Evolutionary conservation across 176 grass and related monocot genomes (phyloP).

Genomic region (Oryza meyeriana): DNA sequence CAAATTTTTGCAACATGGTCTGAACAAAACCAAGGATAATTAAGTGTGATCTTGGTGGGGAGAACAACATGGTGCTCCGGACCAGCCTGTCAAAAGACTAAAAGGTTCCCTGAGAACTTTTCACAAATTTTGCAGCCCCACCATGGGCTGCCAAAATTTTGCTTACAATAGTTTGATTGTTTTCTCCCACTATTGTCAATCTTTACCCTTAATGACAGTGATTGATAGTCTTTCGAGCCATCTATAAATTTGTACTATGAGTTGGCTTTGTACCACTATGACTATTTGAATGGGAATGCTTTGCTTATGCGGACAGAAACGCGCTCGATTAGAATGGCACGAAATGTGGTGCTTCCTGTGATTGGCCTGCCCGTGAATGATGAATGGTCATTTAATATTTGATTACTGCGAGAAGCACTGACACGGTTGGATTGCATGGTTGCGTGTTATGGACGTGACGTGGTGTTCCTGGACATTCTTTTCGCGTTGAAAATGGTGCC

Average conservation of each 20-base stretch:
- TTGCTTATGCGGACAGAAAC: too few species aligned
- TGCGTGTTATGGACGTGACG: not conserved
- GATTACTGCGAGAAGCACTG: not conserved
- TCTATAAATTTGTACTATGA: too few species aligned
- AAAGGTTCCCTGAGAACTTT: not conserved
- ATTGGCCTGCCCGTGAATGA: not conserved
- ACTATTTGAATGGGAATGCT: not conserved
- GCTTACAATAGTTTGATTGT: not conserved
- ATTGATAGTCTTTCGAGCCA: not conserved
- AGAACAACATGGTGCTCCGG: not conserved
- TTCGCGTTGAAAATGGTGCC: not conserved
- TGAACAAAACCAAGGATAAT: conserved; percentile 48
- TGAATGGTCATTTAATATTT: not conserved
- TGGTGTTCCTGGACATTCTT: not conserved
- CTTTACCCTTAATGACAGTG: not conserved
- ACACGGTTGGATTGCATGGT: not conserved
- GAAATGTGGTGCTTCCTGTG: not conserved
- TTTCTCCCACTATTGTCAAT: not conserved
- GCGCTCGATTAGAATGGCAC: not conserved
- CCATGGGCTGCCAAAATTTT: not conserved
- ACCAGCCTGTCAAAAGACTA: not conserved
- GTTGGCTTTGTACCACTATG: too few species aligned
- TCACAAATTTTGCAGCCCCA: not conserved
- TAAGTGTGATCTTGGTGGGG: not conserved
- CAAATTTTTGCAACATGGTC: conserved; percentile 46